Base-by-base conservation (phyloP, 2,329 filamentous ascomycete species). In the Ceratocystiopsis brevicomis region DNA sequence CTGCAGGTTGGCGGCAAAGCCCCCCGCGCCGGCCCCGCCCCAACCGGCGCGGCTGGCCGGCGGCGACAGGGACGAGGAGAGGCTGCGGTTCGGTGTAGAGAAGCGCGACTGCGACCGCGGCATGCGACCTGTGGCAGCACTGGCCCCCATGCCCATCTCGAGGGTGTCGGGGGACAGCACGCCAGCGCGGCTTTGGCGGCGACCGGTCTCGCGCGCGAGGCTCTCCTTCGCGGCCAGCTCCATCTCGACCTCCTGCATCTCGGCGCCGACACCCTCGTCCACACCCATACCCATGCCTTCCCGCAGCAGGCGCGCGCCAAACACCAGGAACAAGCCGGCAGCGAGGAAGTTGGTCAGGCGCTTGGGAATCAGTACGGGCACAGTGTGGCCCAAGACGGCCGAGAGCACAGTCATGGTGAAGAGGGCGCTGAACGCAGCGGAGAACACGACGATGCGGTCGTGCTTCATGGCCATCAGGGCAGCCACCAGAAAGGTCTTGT, bases 391-490 rank as follows among this genome's bases (percentile, higher is more conserved):
- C 3, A 96, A 70, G 6, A 96, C 69, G 10, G 90, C 90, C 1
- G 90, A 96, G 15, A 98, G 72, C 11, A 96, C 72, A 0, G 90
- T 98, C 90, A 98, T 98, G 57, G 82, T 73, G 47, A 94, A 74
- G 39, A 98, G 69, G 11, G 90, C 92, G 43, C 79, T 77, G 53
- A 94, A 88, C n/a, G 90, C 90, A 9, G 90, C 86, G 2, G 84
- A 82, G 63, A 98, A 98, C 48, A 98, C 90, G 13, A 96, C 72
- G 50, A 94, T 66, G 42, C 90, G 80, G 48, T 90, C 81, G 55
- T 98, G 88, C 58, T 94, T 90, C 90, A 98, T 98, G 13, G 90
- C 90, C 90, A 98, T 98, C 16, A 98, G 73, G 9, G 87, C 88
- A 8, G 90, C 90, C 18, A 98, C 85, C 38, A 98, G 71, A 66